phyloP scores from a whole-genome alignment of 2,329 filamentous ascomycete genomes.

The Metarhizium sp. region DNA sequence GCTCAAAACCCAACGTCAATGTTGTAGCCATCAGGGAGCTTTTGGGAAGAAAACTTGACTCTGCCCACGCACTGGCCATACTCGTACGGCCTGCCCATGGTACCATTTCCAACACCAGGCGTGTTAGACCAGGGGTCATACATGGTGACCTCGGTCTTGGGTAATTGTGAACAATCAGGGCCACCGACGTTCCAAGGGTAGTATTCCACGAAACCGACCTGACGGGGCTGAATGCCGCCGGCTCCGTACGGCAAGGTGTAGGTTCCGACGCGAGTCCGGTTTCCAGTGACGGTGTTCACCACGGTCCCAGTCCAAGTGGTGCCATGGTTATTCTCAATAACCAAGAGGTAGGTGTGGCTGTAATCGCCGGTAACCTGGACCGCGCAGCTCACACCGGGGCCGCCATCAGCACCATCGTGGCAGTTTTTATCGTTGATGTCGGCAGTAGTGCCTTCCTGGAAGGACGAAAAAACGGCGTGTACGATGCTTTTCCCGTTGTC shows the following conservation, averaged over 20 bases:
- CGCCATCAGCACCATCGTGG: slow-evolving; percentile 14
- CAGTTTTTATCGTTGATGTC: slow-evolving; percentile 8
- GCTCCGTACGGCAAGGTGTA: slow-evolving; percentile 11
- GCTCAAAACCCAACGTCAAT: slow-evolving; percentile 8
- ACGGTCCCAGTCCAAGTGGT: slow-evolving; percentile 15
- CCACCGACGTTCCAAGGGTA: slow-evolving; percentile 11
- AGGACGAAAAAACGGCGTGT: slow-evolving; percentile 13
- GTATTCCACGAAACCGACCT: slow-evolving; percentile 15
- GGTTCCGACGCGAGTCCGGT: slow-evolving; percentile 9
- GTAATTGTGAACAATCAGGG: slow-evolving; percentile 10
- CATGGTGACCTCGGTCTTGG: slow-evolving; percentile 10
- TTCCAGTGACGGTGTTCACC: slow-evolving; percentile 8
- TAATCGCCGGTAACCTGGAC: slow-evolving; percentile 10
- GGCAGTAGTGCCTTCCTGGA: slow-evolving; percentile 7
- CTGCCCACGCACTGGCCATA: slow-evolving; percentile 11
- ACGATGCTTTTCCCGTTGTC: slow-evolving; percentile 6
- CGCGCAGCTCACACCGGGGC: slow-evolving; percentile 13
- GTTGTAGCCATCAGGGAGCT: slow-evolving; percentile 1
- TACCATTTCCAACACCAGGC: slow-evolving; percentile 6
- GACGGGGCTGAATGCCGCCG: slow-evolving; percentile 7
- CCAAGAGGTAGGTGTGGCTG: slow-evolving; percentile 9
- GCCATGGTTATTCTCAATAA: slow-evolving; percentile 8
- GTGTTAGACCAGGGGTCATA: slow-evolving; percentile 9
- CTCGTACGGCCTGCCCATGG: slow-evolving; percentile 9
- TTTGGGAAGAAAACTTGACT: slow-evolving; percentile 2